Evolutionary conservation across 805 yeast species (phyloP).

Genomic region (Pichia kluyveri): DNA sequence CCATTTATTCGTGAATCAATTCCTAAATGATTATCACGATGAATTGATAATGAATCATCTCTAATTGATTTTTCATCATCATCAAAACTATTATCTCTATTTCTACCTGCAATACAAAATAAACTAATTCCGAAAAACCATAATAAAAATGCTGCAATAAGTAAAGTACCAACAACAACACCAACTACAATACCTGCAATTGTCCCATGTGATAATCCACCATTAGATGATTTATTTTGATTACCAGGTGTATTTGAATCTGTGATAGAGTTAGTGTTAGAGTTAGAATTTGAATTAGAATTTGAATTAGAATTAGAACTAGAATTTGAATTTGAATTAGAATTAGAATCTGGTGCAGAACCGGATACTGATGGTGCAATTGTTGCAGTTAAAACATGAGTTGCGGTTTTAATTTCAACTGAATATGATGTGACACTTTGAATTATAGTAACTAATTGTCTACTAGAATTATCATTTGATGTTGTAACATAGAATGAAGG

Average conservation of each 20-base stretch:
- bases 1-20: constrained; percentile 1
- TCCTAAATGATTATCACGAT: not conserved
- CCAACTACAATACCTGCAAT: constrained; percentile 30
- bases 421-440: constrained; percentile 16
- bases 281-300: not conserved
- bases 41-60: constrained; percentile 5
- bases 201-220: constrained; percentile 22
- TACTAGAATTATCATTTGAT: constrained; percentile 3
- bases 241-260: not conserved
- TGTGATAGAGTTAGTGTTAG: not conserved
- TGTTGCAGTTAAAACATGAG: constrained; percentile 6
- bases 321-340: not conserved
- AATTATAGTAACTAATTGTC: constrained; percentile 16
- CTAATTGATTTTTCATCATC: constrained; percentile 15
- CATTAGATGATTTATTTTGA: not conserved
- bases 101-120: constrained; percentile 16
- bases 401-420: constrained; percentile 9
- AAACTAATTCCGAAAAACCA: constrained; percentile 10
- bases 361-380: constrained; percentile 5
- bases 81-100: constrained; percentile 11
- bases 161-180: constrained; percentile 17
- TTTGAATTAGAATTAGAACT: not conserved
- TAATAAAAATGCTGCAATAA: constrained; percentile 13
- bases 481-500: constrained; percentile 9
- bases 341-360: not conserved